Percentiles rank a stretch among this genome's conserved stretches.
These are phyloP conservation scores for Castanea sativa DNA, from an alignment of 306 rosid genomes.

Conservation along the genomic window DNA sequence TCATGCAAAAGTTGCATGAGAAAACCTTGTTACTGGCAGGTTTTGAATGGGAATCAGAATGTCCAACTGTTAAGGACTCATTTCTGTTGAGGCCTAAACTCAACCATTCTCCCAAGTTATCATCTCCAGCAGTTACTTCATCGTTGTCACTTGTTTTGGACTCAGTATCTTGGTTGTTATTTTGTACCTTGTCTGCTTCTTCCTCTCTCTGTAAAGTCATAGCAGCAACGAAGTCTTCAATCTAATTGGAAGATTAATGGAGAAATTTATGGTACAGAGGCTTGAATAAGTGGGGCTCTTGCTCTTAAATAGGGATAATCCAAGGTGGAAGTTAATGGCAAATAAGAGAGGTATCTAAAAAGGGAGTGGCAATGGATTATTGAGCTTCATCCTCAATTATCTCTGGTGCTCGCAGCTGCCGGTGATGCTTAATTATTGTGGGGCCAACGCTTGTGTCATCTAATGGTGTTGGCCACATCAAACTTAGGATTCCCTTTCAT, in stretches of 20 bases:
- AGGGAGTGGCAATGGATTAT: constrained; percentile 37
- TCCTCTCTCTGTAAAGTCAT: constrained; percentile 34
- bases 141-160: constrained; percentile 12
- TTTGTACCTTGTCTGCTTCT: constrained; percentile 17
- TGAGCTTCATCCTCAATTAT: constrained; percentile 30
- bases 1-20: constrained; percentile 72
- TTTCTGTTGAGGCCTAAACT: constrained; percentile 51
- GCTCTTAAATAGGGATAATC: constrained; percentile 35
- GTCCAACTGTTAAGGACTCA: constrained; percentile 2
- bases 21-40: constrained; percentile 43
- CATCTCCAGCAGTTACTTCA: constrained; percentile 10
- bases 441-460: constrained; percentile 50
- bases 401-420: constrained; percentile 34
- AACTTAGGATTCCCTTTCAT: constrained; percentile 44
- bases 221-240: not conserved
- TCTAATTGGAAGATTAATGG: not conserved
- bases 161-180: constrained; percentile 18
- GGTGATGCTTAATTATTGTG: constrained; percentile 43
- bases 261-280: constrained; percentile 8
- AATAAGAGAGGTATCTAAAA: not conserved
- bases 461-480: constrained; percentile 35
- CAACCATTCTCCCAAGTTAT: constrained; percentile 57
- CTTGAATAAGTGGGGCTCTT: constrained; percentile 12
- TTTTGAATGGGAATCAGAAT: constrained; percentile 29
- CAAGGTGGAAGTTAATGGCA: constrained; percentile 2